These are phyloP conservation scores for Ogataea trehalophila DNA, from an alignment of 805 yeast species.

Conservation along the genomic window DNA sequence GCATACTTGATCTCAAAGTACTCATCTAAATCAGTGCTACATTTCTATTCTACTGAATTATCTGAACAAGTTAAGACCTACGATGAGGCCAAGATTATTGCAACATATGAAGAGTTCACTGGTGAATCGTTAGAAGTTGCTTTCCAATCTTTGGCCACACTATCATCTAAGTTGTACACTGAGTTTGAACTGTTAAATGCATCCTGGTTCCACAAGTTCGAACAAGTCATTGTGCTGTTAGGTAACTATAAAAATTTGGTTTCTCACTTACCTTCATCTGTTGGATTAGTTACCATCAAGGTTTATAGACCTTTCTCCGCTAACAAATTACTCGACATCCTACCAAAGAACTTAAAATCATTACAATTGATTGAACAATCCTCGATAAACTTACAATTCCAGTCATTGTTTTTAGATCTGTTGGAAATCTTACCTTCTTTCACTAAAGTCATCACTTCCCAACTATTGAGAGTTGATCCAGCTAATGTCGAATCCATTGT, in stretches of 20 bases:
- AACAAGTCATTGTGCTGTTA: slow-evolving; percentile 51
- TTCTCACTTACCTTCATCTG: slow-evolving; percentile 14
- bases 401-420: slow-evolving; percentile 62
- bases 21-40: slow-evolving; percentile 57
- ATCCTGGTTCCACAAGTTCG: slow-evolving; percentile 21
- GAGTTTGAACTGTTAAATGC: slow-evolving; percentile 35
- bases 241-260: slow-evolving; percentile 43
- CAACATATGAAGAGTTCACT: slow-evolving; percentile 15
- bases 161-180: slow-evolving; percentile 28
- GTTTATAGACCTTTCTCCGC: slow-evolving; percentile 72
- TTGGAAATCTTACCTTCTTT: slow-evolving; percentile 52
- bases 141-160: slow-evolving; percentile 27
- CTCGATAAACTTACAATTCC: slow-evolving; percentile 31
- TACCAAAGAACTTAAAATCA: slow-evolving; percentile 49
- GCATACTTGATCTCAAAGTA: slow-evolving; percentile 53
- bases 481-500: slow-evolving; percentile 40
- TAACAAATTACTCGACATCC: slow-evolving; percentile 38
- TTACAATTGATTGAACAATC: slow-evolving; percentile 69
- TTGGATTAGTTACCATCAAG: slow-evolving; percentile 52
- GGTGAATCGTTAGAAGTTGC: slow-evolving; percentile 30
- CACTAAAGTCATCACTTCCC: slow-evolving; percentile 51
- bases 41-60: slow-evolving; percentile 45
- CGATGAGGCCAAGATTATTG: slow-evolving; percentile 3
- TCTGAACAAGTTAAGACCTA: slow-evolving; percentile 5
- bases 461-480: slow-evolving; percentile 39